phyloP scores from a whole-genome alignment of 495 filamentous ascomycete species.

The Amniculicola lignicola region DNA sequence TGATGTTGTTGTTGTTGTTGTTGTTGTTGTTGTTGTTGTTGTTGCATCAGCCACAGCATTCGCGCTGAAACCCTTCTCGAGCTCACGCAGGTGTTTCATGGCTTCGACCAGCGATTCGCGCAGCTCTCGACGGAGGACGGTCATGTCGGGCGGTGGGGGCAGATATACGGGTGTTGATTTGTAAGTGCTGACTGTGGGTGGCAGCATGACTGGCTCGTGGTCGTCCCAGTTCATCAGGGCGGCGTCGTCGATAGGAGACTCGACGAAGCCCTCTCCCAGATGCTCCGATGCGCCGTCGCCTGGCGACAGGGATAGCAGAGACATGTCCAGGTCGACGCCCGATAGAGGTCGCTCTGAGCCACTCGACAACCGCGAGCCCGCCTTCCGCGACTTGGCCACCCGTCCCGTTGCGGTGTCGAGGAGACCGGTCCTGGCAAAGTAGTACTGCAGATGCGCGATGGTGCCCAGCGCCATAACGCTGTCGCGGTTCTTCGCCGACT shows the following conservation, averaged over 20 bases:
- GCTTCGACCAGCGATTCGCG: slow-evolving; percentile 62
- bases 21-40: background rate
- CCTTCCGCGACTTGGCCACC: slow-evolving; percentile 64
- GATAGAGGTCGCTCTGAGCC: slow-evolving; percentile 21
- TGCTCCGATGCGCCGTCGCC: slow-evolving; percentile 11
- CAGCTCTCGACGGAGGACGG: slow-evolving; percentile 72
- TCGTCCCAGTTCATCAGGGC: slow-evolving; percentile 53
- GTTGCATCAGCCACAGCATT: slow-evolving; percentile 13
- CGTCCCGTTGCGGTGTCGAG: slow-evolving; percentile 91
- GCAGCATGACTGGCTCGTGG: slow-evolving; percentile 72
- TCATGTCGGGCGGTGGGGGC: slow-evolving; percentile 78
- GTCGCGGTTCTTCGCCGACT: slow-evolving; percentile 81
- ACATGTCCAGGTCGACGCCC: slow-evolving; percentile 15
- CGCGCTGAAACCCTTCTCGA: slow-evolving; percentile 32
- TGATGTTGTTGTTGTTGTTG: background rate
- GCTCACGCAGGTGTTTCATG: slow-evolving; percentile 57
- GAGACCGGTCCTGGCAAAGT: slow-evolving; percentile 91
- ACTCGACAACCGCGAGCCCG: slow-evolving; percentile 22
- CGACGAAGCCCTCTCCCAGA: slow-evolving; percentile 44
- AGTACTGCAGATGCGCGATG: slow-evolving; percentile 96
- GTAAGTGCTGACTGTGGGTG: slow-evolving; percentile 94
- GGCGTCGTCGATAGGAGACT: slow-evolving; percentile 59
- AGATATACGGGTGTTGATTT: slow-evolving; percentile 81
- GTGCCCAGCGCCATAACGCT: slow-evolving; percentile 94
- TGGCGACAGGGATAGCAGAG: slow-evolving; percentile 13